Percentiles rank a stretch among this genome's conserved stretches.
Conservation (phyloP, 2,329 filamentous ascomycete genomes). For the Cercospora sp. region DNA sequence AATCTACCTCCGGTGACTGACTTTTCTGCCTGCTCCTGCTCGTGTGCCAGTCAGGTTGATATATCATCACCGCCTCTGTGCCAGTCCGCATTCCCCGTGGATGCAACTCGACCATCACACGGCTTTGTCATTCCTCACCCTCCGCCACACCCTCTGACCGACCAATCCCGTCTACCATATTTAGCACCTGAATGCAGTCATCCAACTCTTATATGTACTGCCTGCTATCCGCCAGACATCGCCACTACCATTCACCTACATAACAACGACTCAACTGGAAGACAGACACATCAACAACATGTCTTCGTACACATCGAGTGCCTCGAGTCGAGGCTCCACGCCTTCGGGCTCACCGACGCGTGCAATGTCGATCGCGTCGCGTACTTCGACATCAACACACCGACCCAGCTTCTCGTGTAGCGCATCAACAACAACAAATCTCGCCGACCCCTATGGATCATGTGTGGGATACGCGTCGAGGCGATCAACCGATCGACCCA, state of each 20-base stretch:
- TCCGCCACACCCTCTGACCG: conserved; percentile 15
- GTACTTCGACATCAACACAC: conserved; percentile 18
- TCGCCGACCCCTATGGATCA: conserved; percentile 26
- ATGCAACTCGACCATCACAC: conserved; percentile 14
- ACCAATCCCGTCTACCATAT: conserved; percentile 14
- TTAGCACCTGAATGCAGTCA: conserved; percentile 17
- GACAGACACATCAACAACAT: neutral
- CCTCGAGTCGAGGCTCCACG: conserved; percentile 16
- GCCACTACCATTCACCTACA: neutral
- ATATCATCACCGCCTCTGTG: conserved; percentile 17
- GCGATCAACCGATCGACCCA: conserved; percentile 27
- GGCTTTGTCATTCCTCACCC: conserved; percentile 19
- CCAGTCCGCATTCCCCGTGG: conserved; percentile 11
- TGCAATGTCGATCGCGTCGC: conserved; percentile 24
- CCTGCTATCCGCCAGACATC: conserved; percentile 4
- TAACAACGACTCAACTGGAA: neutral
- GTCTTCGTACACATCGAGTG: conserved; percentile 17
- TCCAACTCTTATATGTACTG: conserved; percentile 15
- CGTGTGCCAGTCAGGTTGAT: conserved; percentile 14
- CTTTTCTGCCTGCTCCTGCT: conserved; percentile 4
- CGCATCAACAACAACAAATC: conserved; percentile 15
- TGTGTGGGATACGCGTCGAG: conserved; percentile 25
- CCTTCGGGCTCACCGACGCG: conserved; percentile 19
- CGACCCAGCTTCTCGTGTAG: conserved; percentile 18
- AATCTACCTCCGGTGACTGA: conserved; percentile 2